phyloP scores from a whole-genome alignment of 768 basidiomycete genomes.

The Crepidotus variabilis region DNA sequence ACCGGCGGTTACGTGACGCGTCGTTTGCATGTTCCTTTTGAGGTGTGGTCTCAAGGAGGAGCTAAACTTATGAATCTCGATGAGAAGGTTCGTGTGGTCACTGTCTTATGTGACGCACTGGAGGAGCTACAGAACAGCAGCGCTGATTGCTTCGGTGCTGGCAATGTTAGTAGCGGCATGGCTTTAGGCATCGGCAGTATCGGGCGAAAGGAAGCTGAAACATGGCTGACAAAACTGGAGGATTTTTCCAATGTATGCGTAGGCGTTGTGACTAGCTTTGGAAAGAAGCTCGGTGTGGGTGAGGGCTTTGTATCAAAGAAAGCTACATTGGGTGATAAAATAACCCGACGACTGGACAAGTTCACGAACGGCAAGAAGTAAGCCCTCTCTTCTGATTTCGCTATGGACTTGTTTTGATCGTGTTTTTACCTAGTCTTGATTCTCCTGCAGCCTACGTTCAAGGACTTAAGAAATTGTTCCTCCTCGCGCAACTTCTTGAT shows the following conservation, averaged over 20 bases:
- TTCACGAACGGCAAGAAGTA: slow-evolving; percentile 90
- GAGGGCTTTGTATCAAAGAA: slow-evolving; percentile 86
- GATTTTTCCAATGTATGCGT: slow-evolving; percentile 80
- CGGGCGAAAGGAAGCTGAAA: slow-evolving; percentile 73
- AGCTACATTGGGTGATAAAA: slow-evolving; percentile 71
- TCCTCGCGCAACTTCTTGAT: slow-evolving; percentile 75
- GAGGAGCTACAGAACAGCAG: slow-evolving; percentile 75
- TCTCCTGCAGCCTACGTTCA: slow-evolving; percentile 84
- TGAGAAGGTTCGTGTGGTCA: slow-evolving; percentile 85
- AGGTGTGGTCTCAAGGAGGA: slow-evolving; percentile 90
- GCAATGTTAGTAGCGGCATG: slow-evolving; percentile 72
- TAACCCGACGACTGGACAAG: slow-evolving; percentile 76
- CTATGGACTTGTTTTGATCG: slow-evolving; percentile 2
- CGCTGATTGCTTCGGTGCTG: slow-evolving; percentile 72
- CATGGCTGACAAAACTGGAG: slow-evolving; percentile 74
- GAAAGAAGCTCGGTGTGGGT: slow-evolving; percentile 85
- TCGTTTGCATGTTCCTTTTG: slow-evolving; percentile 80
- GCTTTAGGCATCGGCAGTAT: slow-evolving; percentile 74
- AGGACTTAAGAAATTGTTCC: slow-evolving; percentile 70
- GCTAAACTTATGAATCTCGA: slow-evolving; percentile 77
- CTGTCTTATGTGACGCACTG: slow-evolving; percentile 72
- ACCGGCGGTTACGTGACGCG: slow-evolving; percentile 89
- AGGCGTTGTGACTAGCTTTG: slow-evolving; percentile 74
- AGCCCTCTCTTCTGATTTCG: slow-evolving; percentile 17
- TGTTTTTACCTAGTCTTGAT: slow-evolving; percentile 58